Evolutionary conservation across 805 yeast genomes (phyloP).

Genomic region (Groenewaldozyma salmanticensis): DNA sequence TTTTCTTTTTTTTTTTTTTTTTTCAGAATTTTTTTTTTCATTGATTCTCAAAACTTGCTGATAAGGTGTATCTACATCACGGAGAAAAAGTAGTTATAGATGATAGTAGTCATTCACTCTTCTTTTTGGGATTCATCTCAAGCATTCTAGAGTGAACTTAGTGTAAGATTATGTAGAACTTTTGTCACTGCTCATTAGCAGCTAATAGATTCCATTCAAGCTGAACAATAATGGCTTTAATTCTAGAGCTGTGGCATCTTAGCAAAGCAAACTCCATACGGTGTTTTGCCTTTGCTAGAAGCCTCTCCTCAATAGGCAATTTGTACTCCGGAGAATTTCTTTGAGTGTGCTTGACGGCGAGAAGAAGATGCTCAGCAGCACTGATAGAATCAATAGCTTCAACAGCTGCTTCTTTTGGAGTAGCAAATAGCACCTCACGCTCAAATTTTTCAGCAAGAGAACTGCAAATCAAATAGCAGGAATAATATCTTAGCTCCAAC

Average conservation of each 20-base stretch:
- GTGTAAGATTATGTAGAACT: too few relatives aligned
- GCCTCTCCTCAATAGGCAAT: neutral
- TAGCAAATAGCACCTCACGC: neutral
- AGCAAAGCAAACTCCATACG: neutral
- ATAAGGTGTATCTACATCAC: too few relatives aligned
- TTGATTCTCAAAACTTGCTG: too few relatives aligned
- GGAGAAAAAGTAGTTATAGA: too few relatives aligned
- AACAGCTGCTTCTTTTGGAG: neutral
- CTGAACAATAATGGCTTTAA: neutral
- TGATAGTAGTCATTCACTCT: too few relatives aligned
- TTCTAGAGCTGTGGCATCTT: neutral
- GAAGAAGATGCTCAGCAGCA: neutral
- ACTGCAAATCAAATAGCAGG: neutral
- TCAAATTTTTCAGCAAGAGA: neutral
- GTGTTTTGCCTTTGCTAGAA: neutral
- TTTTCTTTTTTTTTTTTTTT: too few relatives aligned
- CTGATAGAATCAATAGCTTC: neutral
- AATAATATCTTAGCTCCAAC: neutral
- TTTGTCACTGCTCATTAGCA: neutral
- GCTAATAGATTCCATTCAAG: conserved; percentile 1
- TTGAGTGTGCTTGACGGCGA: neutral
- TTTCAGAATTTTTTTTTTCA: too few relatives aligned
- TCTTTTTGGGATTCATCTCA: too few relatives aligned
- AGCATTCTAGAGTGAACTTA: too few relatives aligned
- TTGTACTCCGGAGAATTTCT: neutral